Evolutionary conservation across 345 rosid species (phyloP), one percentile per base, ranked within the genome.

Genomic region (Populus ilicifolia): DNA sequence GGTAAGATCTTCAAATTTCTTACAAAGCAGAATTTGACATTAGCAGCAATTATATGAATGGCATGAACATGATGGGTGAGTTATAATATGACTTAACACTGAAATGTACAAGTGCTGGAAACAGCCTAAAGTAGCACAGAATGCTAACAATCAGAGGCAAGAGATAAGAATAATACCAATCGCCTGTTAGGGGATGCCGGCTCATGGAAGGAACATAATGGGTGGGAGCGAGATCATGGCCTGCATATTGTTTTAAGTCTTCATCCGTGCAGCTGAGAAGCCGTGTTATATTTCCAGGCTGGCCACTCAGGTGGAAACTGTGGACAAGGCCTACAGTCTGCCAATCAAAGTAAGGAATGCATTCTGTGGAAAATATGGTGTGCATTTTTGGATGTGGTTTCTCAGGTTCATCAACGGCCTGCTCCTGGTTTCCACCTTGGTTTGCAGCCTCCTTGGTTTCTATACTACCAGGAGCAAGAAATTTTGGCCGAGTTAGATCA

Each of bases 181-280:
- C 98, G 50, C 94, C 98, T 25, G 97, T 96, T 62, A 79, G 87
- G 65, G 98, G 99, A 87, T 96, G 99, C 43, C 84, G 90, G 84
- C 97, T 96, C 99, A 96, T 96, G 9, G 98, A 93, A 85, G 99
- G 99, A 73, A 96, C 99, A 77, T 93, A 87, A 78, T 96, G 99
- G 14, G 99, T 96, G 33, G 98, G 94, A 75, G 99, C 99, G 81
- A 96, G 77, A 87, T 94, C 93, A 75, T 84, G 98, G 61, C 99
- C 99, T 83, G 76, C 80, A 77, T 96, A 96, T 62, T 80, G 80
- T 87, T 91, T 79, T 46, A 79, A 86, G 76, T 92, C 93, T 87
- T 94, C 90, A 66, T 96, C 97, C 33, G 93, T 90, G 82, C 98
- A 96, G 80, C 99, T 96, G 80, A 96, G 99, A 82, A 96, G 99